phyloP scores from a whole-genome alignment of 2,329 filamentous ascomycete genomes.

The Ophiostoma montium region DNA sequence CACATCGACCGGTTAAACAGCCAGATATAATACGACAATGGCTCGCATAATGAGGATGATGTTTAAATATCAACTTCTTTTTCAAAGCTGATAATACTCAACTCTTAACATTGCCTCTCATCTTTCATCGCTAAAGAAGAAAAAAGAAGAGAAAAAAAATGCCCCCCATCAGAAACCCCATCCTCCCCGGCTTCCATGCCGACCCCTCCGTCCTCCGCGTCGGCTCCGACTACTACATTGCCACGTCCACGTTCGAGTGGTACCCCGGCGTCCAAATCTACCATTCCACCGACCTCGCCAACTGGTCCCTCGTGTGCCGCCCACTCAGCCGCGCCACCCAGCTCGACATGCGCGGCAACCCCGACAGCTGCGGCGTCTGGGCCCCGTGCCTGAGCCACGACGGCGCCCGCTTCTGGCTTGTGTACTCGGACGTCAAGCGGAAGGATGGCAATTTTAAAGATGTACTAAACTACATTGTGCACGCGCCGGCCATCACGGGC shows the following conservation, averaged over 20 bases:
- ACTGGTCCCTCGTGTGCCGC: conserved; percentile 31
- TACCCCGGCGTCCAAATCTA: conserved; percentile 40
- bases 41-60: too few relatives aligned
- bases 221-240: conserved; percentile 31
- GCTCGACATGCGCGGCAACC: conserved; percentile 37
- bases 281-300: conserved; percentile 34
- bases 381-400: conserved; percentile 50
- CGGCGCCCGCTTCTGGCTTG: conserved; percentile 45
- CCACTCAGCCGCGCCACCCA: conserved; percentile 27
- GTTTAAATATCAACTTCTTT: too few relatives aligned
- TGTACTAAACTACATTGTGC: conserved; percentile 37
- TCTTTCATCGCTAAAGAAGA: too few relatives aligned
- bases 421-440: conserved; percentile 52
- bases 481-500: conserved; percentile 35
- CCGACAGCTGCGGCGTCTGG: conserved; percentile 49
- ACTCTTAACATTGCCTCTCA: too few relatives aligned
- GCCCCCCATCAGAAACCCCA: conserved; percentile 28
- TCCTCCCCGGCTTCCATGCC: conserved; percentile 41
- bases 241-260: conserved; percentile 35
- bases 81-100: too few relatives aligned
- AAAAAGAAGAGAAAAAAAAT: too few relatives aligned
- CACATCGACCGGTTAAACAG: too few relatives aligned
- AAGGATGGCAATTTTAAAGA: conserved; percentile 46
- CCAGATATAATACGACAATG: too few relatives aligned
- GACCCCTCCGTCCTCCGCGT: conserved; percentile 29